Percentiles rank a stretch among this genome's conserved stretches.
These are phyloP conservation scores for Cystobasidium sp. DNA, from an alignment of 1,284 basidiomycete species.

Conservation along the genomic window DNA sequence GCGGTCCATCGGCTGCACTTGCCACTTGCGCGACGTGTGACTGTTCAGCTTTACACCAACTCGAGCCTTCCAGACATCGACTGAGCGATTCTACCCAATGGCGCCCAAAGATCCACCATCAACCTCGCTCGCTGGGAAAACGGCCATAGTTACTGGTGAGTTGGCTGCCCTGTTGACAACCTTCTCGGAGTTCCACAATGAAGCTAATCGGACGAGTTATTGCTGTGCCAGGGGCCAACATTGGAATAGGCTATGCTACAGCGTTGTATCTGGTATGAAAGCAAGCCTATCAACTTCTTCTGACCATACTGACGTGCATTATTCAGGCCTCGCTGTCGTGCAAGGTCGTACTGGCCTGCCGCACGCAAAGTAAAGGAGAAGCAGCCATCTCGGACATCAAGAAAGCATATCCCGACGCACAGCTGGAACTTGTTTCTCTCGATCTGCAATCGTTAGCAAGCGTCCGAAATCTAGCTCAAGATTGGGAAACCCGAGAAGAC, in stretches of 20 bases:
- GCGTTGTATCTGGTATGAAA: slow-evolving; percentile 15
- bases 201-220: slow-evolving; percentile 5
- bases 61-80: neutral
- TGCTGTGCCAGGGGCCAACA: slow-evolving; percentile 11
- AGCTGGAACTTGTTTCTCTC: slow-evolving; percentile 10
- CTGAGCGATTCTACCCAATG: neutral
- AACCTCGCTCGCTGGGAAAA: slow-evolving; percentile 11
- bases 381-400: slow-evolving; percentile 15
- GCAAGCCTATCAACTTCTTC: neutral
- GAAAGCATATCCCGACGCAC: slow-evolving; percentile 13
- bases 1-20: neutral
- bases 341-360: slow-evolving; percentile 32
- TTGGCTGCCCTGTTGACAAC: neutral
- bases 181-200: neutral
- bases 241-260: slow-evolving; percentile 33
- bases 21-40: slow-evolving; percentile 14
- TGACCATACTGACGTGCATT: neutral
- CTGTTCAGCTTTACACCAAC: neutral
- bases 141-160: slow-evolving; percentile 27
- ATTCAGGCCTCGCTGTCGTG: slow-evolving; percentile 17
- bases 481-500: slow-evolving; percentile 8
- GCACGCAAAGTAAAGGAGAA: slow-evolving; percentile 21
- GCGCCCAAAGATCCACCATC: slow-evolving; percentile 25
- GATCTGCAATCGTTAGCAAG: slow-evolving; percentile 13
- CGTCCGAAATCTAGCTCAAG: slow-evolving; percentile 17